Percentiles rank a stretch among this genome's conserved stretches.
Evolutionary conservation across 2,329 filamentous ascomycete genomes (phyloP).

Genomic region (Graphilbum sp.): DNA sequence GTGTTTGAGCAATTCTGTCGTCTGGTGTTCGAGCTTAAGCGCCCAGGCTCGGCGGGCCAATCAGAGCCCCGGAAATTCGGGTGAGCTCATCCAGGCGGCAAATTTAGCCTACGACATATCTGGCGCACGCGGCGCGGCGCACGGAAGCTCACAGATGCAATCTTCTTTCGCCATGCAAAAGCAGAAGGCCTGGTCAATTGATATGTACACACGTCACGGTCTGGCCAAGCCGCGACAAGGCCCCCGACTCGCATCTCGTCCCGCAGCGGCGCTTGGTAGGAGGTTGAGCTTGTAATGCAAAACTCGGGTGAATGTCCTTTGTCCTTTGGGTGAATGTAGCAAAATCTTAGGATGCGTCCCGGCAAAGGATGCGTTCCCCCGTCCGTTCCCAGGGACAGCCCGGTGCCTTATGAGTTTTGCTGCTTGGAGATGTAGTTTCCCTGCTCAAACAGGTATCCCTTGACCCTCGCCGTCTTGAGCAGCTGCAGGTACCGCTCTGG

Average conservation of each 20-base stretch:
- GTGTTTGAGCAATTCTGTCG: not conserved
- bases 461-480: constrained; percentile 59
- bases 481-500: constrained; percentile 66
- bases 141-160: not conserved
- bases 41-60: constrained; percentile 6
- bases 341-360: no score
- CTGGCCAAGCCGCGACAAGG: not conserved
- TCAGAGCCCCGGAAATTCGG: constrained; percentile 8
- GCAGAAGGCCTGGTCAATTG: no score
- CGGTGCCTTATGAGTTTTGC: constrained; percentile 13
- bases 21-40: no score
- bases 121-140: no score
- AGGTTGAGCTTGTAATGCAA: no score
- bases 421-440: constrained; percentile 54
- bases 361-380: no score
- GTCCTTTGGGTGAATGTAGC: no score
- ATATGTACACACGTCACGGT: not conserved
- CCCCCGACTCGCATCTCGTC: not conserved
- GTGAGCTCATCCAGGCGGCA: constrained; percentile 10
- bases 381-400: no score
- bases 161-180: no score
- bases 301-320: no score
- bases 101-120: no score
- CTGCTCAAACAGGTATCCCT: constrained; percentile 65
- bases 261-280: no score